Evolutionary conservation across 2,329 filamentous ascomycete species (phyloP).

Genomic region (Aspergillus sp.): DNA sequence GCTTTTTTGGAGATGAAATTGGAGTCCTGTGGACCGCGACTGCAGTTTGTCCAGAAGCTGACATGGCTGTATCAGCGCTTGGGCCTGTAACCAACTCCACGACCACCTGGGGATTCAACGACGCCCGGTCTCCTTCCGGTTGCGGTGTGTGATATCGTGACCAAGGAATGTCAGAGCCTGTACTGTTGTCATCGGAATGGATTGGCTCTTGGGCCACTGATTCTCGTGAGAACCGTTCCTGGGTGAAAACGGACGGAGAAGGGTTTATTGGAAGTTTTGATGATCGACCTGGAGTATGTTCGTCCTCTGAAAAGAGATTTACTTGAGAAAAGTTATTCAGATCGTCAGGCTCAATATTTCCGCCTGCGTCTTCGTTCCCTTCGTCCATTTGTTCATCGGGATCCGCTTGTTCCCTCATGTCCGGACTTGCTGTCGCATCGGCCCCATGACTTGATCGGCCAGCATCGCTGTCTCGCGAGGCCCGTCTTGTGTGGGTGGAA

Average conservation of each 20-base stretch:
- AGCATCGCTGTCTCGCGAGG: neutral
- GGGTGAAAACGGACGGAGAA: neutral
- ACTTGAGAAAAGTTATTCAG: neutral
- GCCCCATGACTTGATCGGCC: neutral
- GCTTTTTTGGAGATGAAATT: too few relatives aligned
- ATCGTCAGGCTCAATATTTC: neutral
- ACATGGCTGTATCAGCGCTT: too few relatives aligned
- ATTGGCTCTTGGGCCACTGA: too few relatives aligned
- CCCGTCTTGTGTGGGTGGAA: neutral
- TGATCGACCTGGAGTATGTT: neutral
- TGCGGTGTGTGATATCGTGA: too few relatives aligned
- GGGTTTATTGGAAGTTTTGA: neutral
- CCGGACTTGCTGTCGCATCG: neutral
- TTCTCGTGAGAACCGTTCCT: neutral
- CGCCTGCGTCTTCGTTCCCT: neutral
- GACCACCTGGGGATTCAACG: too few relatives aligned
- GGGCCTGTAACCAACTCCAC: too few relatives aligned
- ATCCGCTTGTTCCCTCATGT: neutral
- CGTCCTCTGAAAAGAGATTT: neutral
- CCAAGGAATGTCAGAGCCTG: too few relatives aligned
- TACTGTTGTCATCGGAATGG: too few relatives aligned
- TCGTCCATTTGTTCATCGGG: neutral
- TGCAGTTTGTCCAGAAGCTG: too few relatives aligned
- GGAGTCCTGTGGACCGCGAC: too few relatives aligned
- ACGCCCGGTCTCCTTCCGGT: too few relatives aligned